Conservation (phyloP, 495 filamentous ascomycete genomes). For the Geopyxis carbonaria region DNA sequence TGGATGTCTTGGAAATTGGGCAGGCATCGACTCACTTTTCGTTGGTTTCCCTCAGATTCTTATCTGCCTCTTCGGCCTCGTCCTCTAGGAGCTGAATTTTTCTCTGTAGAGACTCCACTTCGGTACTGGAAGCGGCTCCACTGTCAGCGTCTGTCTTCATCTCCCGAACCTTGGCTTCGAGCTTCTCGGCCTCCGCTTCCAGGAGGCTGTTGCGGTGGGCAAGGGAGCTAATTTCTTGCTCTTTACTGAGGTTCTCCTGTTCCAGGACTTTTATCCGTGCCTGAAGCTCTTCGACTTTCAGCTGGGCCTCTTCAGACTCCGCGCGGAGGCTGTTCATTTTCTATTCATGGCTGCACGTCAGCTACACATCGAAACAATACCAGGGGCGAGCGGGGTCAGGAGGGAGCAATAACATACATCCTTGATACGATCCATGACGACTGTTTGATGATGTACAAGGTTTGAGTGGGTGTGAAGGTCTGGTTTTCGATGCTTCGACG, state of each 20-base stretch:
- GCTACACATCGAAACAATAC: slow-evolving; percentile 5
- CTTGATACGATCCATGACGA: too few relatives aligned
- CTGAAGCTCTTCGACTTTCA: slow-evolving; percentile 73
- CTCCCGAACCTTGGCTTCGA: slow-evolving; percentile 58
- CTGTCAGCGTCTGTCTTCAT: slow-evolving; percentile 61
- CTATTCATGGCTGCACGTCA: slow-evolving; percentile 31
- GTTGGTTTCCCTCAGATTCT: slow-evolving; percentile 85
- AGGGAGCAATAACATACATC: too few relatives aligned
- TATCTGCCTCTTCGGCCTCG: slow-evolving; percentile 88
- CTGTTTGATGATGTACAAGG: too few relatives aligned
- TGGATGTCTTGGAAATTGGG: neutral
- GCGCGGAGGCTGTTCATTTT: slow-evolving; percentile 85
- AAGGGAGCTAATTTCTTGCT: slow-evolving; percentile 93
- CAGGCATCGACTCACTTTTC: slow-evolving; percentile 60
- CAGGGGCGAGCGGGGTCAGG: too few relatives aligned
- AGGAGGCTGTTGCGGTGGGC: slow-evolving; percentile 77
- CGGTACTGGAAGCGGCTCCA: slow-evolving; percentile 54
- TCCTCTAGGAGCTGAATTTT: slow-evolving; percentile 91
- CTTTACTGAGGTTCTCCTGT: slow-evolving; percentile 87
- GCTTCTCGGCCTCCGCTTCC: slow-evolving; percentile 80
- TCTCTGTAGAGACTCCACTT: slow-evolving; percentile 77
- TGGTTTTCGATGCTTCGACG: too few relatives aligned
- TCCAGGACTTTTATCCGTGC: slow-evolving; percentile 72
- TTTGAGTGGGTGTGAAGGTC: too few relatives aligned
- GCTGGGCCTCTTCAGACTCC: slow-evolving; percentile 67